Conservation (phyloP, 1,284 basidiomycete genomes). For the Papiliotrema fonsecae region DNA sequence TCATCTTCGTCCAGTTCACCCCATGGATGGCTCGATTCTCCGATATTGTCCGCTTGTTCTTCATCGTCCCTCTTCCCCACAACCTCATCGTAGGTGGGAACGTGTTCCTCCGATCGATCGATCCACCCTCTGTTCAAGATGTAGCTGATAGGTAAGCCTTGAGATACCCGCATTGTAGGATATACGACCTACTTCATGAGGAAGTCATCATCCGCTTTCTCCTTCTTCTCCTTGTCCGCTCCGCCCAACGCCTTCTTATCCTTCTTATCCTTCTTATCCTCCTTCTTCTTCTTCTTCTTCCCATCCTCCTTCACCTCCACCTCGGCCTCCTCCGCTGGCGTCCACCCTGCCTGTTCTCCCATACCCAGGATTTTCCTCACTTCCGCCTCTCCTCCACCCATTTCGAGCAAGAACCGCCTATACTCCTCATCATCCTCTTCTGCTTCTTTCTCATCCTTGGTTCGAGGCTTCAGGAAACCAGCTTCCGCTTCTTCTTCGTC, state of each 20-base stretch:
- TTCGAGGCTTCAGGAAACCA: constrained; percentile 58
- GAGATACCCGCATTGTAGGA: neutral
- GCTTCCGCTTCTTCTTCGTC: constrained; percentile 57
- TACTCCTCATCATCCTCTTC: constrained; percentile 76
- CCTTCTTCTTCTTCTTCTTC: constrained; percentile 66
- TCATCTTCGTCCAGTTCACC: constrained; percentile 52
- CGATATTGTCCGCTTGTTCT: constrained; percentile 27
- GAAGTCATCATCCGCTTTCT: constrained; percentile 58
- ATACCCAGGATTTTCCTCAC: constrained; percentile 55
- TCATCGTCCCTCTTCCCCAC: constrained; percentile 50
- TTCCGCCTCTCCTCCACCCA: constrained; percentile 69
- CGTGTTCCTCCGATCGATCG: constrained; percentile 63
- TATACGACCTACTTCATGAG: constrained; percentile 80
- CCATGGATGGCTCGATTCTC: constrained; percentile 39
- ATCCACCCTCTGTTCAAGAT: constrained; percentile 95
- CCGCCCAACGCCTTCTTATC: constrained; percentile 12
- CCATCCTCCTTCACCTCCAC: constrained; percentile 59
- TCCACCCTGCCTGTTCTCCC: constrained; percentile 23
- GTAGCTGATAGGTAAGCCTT: constrained; percentile 57
- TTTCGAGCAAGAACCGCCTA: constrained; percentile 65
- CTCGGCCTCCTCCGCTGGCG: constrained; percentile 44
- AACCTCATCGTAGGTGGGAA: constrained; percentile 80
- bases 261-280: constrained; percentile 27
- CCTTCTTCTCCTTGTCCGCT: constrained; percentile 34
- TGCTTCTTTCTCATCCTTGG: constrained; percentile 61